Percentiles rank a stretch among this genome's conserved stretches.
Evolutionary conservation across 768 basidiomycete species (phyloP).

Genomic region (Amanita thiersii): DNA sequence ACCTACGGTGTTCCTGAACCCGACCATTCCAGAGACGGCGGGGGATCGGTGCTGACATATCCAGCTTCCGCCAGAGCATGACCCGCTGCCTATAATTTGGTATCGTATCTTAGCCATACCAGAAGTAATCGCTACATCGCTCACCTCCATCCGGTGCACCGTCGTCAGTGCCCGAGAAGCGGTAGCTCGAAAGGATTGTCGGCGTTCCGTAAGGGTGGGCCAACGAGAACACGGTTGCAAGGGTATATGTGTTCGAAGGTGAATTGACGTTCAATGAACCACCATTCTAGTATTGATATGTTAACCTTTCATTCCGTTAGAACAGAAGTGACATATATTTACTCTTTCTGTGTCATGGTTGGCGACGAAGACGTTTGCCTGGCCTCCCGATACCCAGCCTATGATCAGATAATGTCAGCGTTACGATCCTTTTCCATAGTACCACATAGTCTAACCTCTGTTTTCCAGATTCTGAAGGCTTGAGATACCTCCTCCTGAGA

Average conservation of each 20-base stretch:
- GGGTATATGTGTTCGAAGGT: slow-evolving; percentile 55
- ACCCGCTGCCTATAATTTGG: slow-evolving; percentile 28
- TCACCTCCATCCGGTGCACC: slow-evolving; percentile 55
- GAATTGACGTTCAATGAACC: slow-evolving; percentile 50
- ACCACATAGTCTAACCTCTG: slow-evolving; percentile 27
- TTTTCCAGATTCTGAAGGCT: slow-evolving; percentile 43
- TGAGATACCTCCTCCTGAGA: slow-evolving; percentile 42
- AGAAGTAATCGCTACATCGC: not conserved
- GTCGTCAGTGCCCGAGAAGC: slow-evolving; percentile 37
- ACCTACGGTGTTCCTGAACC: slow-evolving; percentile 54
- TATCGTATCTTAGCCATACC: not conserved
- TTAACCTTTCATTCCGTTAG: too few relatives aligned
- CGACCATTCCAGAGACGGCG: slow-evolving; percentile 54
- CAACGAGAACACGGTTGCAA: slow-evolving; percentile 55
- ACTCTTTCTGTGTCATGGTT: slow-evolving; percentile 68
- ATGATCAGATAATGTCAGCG: not conserved
- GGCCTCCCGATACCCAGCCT: slow-evolving; percentile 51
- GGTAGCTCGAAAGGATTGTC: slow-evolving; percentile 52
- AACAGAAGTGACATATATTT: too few relatives aligned
- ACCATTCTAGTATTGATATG: slow-evolving; percentile 45
- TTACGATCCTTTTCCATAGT: not conserved
- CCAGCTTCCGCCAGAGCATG: slow-evolving; percentile 51
- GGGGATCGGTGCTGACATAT: slow-evolving; percentile 58
- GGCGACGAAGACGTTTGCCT: slow-evolving; percentile 57
- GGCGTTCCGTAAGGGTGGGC: slow-evolving; percentile 64